phyloP scores from a whole-genome alignment of 202 grass and related monocot genomes.

The Digitaria exilis region DNA sequence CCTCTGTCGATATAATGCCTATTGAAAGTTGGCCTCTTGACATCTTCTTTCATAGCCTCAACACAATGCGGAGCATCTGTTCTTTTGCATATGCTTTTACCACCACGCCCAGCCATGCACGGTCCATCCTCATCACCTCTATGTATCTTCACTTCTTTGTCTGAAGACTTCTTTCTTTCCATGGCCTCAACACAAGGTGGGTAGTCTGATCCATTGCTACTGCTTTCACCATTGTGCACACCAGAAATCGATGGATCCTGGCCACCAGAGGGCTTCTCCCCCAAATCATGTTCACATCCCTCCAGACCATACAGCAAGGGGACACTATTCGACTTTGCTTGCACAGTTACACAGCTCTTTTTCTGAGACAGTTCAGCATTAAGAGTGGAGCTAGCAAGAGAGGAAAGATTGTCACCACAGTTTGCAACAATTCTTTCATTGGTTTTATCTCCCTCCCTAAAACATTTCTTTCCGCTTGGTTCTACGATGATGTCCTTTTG shows the following conservation, averaged over 20 bases:
- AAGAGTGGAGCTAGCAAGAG: background rate
- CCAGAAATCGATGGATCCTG: background rate
- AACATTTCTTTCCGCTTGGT: background rate
- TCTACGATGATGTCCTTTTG: background rate
- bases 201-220: background rate
- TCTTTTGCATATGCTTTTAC: background rate
- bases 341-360: background rate
- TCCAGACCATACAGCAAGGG: background rate
- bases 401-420: background rate
- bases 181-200: slow-evolving; percentile 2
- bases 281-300: background rate
- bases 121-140: background rate
- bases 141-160: background rate
- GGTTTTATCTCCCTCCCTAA: background rate
- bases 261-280: background rate
- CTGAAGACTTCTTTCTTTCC: slow-evolving; percentile 12
- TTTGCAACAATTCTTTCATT: background rate
- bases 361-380: background rate
- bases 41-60: slow-evolving; percentile 3
- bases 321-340: background rate
- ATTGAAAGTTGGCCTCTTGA: background rate
- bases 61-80: background rate
- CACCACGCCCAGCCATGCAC: background rate
- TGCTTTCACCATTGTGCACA: background rate
- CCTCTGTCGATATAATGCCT: background rate